Percentiles rank a stretch among this genome's conserved stretches.
phyloP scores from a whole-genome alignment of 306 rosid species.

The Rosa multiflora region DNA sequence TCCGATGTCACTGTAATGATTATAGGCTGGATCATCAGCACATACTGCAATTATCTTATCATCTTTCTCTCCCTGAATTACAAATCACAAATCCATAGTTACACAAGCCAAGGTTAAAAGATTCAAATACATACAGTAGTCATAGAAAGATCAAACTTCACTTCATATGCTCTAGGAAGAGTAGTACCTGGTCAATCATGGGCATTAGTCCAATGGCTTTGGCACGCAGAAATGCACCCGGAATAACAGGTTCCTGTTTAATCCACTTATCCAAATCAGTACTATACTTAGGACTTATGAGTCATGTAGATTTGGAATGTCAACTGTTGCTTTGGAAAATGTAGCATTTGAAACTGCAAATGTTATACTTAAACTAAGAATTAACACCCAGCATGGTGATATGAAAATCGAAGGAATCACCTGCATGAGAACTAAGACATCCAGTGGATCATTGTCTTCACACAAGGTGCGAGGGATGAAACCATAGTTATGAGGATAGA shows the following conservation, averaged over 20 bases:
- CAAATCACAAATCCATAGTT: slow-evolving; percentile 7
- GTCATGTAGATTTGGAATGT: not conserved
- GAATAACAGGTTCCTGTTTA: slow-evolving; percentile 71
- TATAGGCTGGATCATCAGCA: slow-evolving; percentile 93
- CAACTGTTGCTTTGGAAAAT: not conserved
- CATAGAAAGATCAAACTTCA: not conserved
- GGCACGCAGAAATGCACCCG: slow-evolving; percentile 78
- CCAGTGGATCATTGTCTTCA: slow-evolving; percentile 96
- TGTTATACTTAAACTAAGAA: not conserved
- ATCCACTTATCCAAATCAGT: slow-evolving; percentile 20
- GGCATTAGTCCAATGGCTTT: slow-evolving; percentile 85
- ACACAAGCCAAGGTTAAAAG: slow-evolving; percentile 1
- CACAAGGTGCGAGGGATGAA: slow-evolving; percentile 91
- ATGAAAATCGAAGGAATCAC: slow-evolving; percentile 26
- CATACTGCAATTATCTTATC: slow-evolving; percentile 95
- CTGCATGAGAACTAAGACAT: slow-evolving; percentile 96
- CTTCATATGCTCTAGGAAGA: slow-evolving; percentile 10
- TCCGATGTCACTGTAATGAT: slow-evolving; percentile 64
- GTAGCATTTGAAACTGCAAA: not conserved
- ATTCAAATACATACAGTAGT: slow-evolving; percentile 1
- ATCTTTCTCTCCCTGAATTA: slow-evolving; percentile 81
- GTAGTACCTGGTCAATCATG: slow-evolving; percentile 77
- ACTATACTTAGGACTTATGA: not conserved
- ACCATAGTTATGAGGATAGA: slow-evolving; percentile 96
- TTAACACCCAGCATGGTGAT: not conserved